These are phyloP conservation scores for Colletotrichum sp. DNA, from an alignment of 2,329 filamentous ascomycete species.

Conservation along the genomic window DNA sequence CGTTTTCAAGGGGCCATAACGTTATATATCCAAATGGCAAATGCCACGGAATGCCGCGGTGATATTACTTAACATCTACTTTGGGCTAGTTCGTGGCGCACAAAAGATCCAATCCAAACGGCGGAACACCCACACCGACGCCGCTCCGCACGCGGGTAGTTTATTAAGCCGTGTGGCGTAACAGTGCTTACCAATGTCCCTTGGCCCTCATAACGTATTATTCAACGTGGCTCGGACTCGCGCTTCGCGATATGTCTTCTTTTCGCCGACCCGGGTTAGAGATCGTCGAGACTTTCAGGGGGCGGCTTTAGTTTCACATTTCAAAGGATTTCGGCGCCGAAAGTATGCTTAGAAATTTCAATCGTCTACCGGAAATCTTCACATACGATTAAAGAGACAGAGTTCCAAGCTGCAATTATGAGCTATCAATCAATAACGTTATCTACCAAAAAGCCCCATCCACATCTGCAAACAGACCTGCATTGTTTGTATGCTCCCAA, in stretches of 20 bases:
- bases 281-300: not conserved
- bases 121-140: not conserved
- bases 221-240: not conserved
- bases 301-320: not conserved
- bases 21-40: not conserved
- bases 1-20: not conserved
- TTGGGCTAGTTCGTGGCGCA: not conserved
- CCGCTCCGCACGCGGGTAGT: not conserved
- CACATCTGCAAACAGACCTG: not conserved
- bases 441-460: not conserved
- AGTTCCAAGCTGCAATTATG: not conserved
- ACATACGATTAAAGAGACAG: not conserved
- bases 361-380: not conserved
- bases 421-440: not conserved
- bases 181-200: not conserved
- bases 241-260: not conserved
- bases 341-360: not conserved
- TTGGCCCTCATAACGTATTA: not conserved
- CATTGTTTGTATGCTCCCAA: not conserved
- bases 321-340: not conserved
- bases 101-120: not conserved
- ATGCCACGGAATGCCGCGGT: not conserved
- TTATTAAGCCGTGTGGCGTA: not conserved
- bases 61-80: fast-evolving
- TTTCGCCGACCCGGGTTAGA: not conserved